Conservation (phyloP, 78 protist species). For the Mastigamoeba balamuthi region DNA sequence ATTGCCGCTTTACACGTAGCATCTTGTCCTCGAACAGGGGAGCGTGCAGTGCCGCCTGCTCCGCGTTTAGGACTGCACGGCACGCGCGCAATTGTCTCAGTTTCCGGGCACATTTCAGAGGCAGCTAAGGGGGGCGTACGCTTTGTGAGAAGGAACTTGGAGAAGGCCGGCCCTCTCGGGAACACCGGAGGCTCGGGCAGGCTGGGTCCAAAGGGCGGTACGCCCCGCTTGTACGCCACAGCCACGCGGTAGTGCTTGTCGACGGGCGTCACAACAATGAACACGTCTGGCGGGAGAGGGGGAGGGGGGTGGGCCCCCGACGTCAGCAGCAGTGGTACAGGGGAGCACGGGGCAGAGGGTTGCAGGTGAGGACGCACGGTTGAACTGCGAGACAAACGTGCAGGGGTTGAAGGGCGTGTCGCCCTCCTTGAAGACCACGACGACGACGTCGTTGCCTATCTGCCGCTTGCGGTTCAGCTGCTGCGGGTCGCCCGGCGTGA, state of each 20-base stretch:
- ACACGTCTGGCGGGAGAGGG: no score
- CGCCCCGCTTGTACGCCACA: neutral
- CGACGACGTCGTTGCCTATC: conserved; percentile 69
- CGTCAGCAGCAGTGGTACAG: neutral
- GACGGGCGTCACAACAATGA: neutral
- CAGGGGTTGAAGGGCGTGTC: conserved; percentile 7
- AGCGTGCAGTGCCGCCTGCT: no score
- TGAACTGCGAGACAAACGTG: conserved; percentile 29
- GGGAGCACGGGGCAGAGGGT: neutral
- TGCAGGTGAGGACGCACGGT: neutral
- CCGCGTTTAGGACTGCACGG: no score
- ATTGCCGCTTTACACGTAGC: no score
- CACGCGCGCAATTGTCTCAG: no score
- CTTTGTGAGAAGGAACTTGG: neutral
- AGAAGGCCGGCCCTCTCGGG: neutral
- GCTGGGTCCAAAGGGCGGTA: neutral
- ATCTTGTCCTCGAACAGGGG: no score
- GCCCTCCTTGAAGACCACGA: conserved; percentile 57
- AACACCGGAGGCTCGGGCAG: neutral
- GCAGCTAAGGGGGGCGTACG: neutral
- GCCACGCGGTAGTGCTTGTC: neutral
- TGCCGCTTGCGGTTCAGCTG: conserved; percentile 67
- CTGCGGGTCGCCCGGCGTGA: conserved; percentile 29
- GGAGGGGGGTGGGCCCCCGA: neutral
- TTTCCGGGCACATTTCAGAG: no score